Conservation (phyloP, 192 early-diverging fungal genomes). For the Cladochytrium replicatum region DNA sequence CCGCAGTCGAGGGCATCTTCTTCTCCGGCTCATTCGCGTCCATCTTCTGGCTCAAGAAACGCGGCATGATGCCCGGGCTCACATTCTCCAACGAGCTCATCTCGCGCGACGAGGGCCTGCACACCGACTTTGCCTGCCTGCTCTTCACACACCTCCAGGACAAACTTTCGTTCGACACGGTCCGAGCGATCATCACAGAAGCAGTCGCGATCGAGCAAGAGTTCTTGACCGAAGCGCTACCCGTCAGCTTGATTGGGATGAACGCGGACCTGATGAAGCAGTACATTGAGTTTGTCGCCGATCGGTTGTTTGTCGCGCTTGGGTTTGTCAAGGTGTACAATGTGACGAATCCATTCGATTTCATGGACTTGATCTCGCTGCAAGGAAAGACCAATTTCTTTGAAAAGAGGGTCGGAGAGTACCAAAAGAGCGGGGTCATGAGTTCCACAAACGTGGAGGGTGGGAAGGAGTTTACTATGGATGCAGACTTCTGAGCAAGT, state of each 20-base stretch:
- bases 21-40: slow-evolving; percentile 95
- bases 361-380: slow-evolving; percentile 97
- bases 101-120: slow-evolving; percentile 93
- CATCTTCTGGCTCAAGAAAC: slow-evolving; percentile 99
- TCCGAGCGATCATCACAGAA: slow-evolving; percentile 65
- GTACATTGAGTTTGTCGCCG: slow-evolving; percentile 99
- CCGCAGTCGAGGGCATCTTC: slow-evolving; percentile 97
- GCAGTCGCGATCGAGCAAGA: slow-evolving; percentile 93
- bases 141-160: slow-evolving; percentile 73
- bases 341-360: slow-evolving; percentile 90
- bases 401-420: slow-evolving; percentile 93
- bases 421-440: slow-evolving; percentile 84
- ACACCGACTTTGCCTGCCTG: slow-evolving; percentile 95
- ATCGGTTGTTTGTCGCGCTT: slow-evolving; percentile 82
- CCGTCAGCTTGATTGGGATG: slow-evolving; percentile 93
- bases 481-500: slow-evolving; percentile 14
- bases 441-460: slow-evolving; percentile 3
- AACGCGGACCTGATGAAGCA: slow-evolving; percentile 86
- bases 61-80: slow-evolving; percentile 93
- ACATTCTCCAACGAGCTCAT: slow-evolving; percentile 98
- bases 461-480: slow-evolving; percentile 29
- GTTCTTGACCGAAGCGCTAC: slow-evolving; percentile 87
- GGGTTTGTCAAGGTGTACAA: slow-evolving; percentile 80
- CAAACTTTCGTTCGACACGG: slow-evolving; percentile 55
- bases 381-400: slow-evolving; percentile 99